Evolutionary conservation across 148 eudicot genomes (phyloP), one percentile per base, ranked within the genome.

Genomic region (Pharnaceum exiguum): DNA sequence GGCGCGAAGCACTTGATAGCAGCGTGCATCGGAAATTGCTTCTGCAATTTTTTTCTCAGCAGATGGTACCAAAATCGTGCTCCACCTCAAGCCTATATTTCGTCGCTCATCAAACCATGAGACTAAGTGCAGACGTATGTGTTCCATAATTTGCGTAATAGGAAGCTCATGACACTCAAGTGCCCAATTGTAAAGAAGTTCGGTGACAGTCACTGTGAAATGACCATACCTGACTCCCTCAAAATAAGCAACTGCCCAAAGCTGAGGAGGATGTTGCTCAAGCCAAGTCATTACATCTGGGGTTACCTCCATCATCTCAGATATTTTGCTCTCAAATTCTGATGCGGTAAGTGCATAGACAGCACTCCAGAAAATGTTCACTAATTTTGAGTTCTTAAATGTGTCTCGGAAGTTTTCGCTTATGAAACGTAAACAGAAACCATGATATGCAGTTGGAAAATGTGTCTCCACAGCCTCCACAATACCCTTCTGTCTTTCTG

Each of bases 321-420:
- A 63, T 38, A 83, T 72, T 72, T 82, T 85, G 73, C 75, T 73
- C 46, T 93, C 96, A 60, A 89, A 89, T 46, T 93, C 99, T 15
- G 75, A 75, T 4, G 81, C 37, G 7, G 99, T 93, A 12, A 93
- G 87, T 19, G 99, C 95, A 68, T 93, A 93, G 10, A 82, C 99
- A 5, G 99, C 96, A 66, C 78, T 93, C 99, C 99, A 93, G 65
- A 93, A 93, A 28, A 93, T 93, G 51, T 93, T 93, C 59, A 93
- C 90, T 75, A 93, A 47, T 63, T 93, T 88, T 8, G 95, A 83
- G 73, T 80, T 83, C 78, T 89, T 93, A 60, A 88, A 89, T 0
- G 99, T 89, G 67, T 89, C 99, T 16, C 96, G 95, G 47, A 89
- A 93, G 33, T 85, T 86, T 59, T 93, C 99, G 53, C 99, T 93